Evolutionary conservation across 306 rosid species (phyloP), one percentile per base, ranked within the genome.

Genomic region (Quercus cerris): DNA sequence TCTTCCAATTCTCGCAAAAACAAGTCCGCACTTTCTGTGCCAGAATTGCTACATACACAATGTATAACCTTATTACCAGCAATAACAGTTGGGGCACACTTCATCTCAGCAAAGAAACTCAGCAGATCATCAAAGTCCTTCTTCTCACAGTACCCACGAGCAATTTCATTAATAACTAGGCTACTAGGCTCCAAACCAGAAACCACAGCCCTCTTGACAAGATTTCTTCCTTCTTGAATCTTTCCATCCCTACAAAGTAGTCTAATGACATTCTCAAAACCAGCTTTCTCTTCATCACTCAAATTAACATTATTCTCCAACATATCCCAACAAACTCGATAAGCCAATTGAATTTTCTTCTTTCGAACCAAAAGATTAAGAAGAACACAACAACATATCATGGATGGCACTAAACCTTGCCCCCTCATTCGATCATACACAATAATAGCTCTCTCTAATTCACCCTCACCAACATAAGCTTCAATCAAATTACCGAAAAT

Each of bases 111-210:
- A 84, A 86, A 91, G 85, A 95, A 91, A 87, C 93, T 86, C 84
- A 95, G 74, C 64, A 90, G 75, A 87, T 95, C 99, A 33, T 87
- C 86, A 28, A 93, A 93, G 77, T 93, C 93, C 84, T 74, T 93
- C 92, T 88, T 91, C 78, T 93, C 90, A 87, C 99, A 93, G 82
- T 93, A 93, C 38, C 94, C 94, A 77, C 69, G 79, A n/a, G 92
- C 89, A 87, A 93, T 79, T 72, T 87, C 96, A 88, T 91, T 86
- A 46, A 88, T 81, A 83, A 88, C 85, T 19, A 77, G 81, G 46
- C 82, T 49, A 63, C 87, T 88, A 74, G 87, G 84, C 83, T 78
- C 84, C 73, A 71, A 81, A 22, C 84, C 83, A 9, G 74, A 83
- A 71, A 75, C 80, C 81, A 85, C 64, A 58, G 85, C 86, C 87